These are phyloP conservation scores for Paramecium sexaurelia DNA, from an alignment of 73 alveolate genomes.

Conservation along the genomic window DNA sequence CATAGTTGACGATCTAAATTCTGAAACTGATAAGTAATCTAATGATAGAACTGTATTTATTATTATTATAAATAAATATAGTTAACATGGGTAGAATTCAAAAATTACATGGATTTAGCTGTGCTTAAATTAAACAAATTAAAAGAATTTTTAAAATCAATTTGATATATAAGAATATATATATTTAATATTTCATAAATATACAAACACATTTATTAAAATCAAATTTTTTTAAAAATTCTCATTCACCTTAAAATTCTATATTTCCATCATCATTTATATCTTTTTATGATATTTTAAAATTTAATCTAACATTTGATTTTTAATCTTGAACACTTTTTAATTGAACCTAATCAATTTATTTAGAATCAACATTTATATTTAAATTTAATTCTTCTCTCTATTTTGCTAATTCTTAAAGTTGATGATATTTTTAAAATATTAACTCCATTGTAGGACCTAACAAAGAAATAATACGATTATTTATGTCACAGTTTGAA, in stretches of 20 bases:
- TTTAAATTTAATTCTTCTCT: neutral
- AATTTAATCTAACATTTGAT: neutral
- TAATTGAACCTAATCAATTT: neutral
- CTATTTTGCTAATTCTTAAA: neutral
- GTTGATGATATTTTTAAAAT: neutral
- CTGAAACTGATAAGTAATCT: conserved; percentile 36
- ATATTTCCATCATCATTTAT: neutral
- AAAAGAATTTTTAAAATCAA: conserved; percentile 49
- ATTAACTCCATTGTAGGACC: neutral
- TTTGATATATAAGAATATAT: neutral
- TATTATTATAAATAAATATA: neutral
- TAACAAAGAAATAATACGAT: neutral
- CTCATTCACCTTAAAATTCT: neutral
- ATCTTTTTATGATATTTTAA: neutral
- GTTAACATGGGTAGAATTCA: conserved; percentile 62
- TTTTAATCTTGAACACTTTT: neutral
- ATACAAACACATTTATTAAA: no score
- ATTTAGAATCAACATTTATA: neutral
- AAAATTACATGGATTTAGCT: conserved; percentile 60
- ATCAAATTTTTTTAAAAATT: neutral
- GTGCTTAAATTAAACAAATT: conserved; percentile 42
- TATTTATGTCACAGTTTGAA: neutral
- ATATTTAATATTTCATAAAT: neutral
- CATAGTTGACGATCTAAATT: conserved; percentile 44
- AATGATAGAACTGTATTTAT: conserved; percentile 33